Percentiles rank a stretch among this genome's conserved stretches.
Evolutionary conservation across 2,329 filamentous ascomycete genomes (phyloP).

Genomic region (Arthroderma uncinatum): DNA sequence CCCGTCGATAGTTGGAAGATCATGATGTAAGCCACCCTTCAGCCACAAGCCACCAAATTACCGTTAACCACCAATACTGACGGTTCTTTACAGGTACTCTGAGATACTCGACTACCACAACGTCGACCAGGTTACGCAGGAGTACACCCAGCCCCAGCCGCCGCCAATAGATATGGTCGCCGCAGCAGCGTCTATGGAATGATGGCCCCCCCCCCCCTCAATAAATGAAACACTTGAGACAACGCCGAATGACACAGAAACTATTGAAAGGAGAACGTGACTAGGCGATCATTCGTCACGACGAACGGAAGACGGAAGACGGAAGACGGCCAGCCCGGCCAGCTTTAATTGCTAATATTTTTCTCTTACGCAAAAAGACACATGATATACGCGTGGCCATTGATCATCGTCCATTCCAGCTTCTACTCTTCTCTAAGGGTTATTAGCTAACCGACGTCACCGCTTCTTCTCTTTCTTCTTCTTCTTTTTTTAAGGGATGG

Average conservation of each 20-base stretch:
- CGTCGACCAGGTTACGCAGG: constrained; percentile 48
- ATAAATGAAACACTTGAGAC: not conserved
- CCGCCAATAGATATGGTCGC: not conserved
- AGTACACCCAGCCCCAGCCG: constrained; percentile 11
- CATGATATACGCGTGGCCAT: not conserved
- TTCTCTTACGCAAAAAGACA: not conserved
- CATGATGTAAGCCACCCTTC: constrained; percentile 68
- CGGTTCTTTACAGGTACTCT: constrained; percentile 61
- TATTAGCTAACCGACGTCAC: not conserved
- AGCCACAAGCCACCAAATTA: not conserved
- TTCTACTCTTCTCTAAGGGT: not conserved
- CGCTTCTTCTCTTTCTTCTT: not conserved
- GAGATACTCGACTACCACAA: constrained; percentile 99
- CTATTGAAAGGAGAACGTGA: not conserved
- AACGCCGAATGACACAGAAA: not conserved
- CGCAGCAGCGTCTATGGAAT: not conserved
- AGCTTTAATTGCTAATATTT: not conserved
- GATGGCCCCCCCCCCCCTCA: not conserved
- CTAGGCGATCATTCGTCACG: not conserved
- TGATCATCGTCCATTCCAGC: not conserved
- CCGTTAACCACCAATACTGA: constrained; percentile 10
- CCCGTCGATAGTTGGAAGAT: constrained; percentile 99
- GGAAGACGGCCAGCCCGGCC: not conserved
- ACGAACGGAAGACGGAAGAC: too few species aligned
- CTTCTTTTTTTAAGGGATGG: not conserved